Evolutionary conservation across 2,329 filamentous ascomycete species (phyloP).

Genomic region (Phialocephala subalpina): DNA sequence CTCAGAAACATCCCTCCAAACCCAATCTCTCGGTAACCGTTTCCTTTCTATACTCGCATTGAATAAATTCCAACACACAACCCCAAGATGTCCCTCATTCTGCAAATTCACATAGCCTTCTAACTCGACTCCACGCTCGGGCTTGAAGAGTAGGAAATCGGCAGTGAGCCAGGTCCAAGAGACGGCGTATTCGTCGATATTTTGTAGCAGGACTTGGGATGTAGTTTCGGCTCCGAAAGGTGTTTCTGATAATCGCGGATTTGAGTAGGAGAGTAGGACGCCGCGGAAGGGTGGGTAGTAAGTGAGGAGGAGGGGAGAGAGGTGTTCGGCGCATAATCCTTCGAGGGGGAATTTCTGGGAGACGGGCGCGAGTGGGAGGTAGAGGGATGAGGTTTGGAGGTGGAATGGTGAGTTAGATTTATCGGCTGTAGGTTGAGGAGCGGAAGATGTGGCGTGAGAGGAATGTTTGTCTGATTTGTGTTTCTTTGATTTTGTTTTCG

Average conservation of each 20-base stretch:
- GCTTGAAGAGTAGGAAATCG: constrained; percentile 85
- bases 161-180: constrained; percentile 89
- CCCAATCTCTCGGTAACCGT: constrained; percentile 80
- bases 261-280: constrained; percentile 77
- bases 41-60: constrained; percentile 85
- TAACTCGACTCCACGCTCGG: constrained; percentile 75
- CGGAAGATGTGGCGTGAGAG: constrained; percentile 22
- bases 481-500: constrained; percentile 55
- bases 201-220: constrained; percentile 58
- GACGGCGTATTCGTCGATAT: constrained; percentile 83
- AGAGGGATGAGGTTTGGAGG: constrained; percentile 81
- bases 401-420: constrained; percentile 70
- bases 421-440: constrained; percentile 20
- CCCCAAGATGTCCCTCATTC: constrained; percentile 86
- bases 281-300: constrained; percentile 78
- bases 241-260: constrained; percentile 69
- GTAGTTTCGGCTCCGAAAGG: constrained; percentile 59
- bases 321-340: constrained; percentile 75
- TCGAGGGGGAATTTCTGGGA: constrained; percentile 75
- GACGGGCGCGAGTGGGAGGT: constrained; percentile 76
- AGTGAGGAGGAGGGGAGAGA: constrained; percentile 77
- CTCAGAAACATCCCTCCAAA: constrained; percentile 68
- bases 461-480: constrained; percentile 48
- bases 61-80: constrained; percentile 91
- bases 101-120: constrained; percentile 87